Percentiles rank a stretch among this genome's conserved stretches.
phyloP scores from a whole-genome alignment of 768 basidiomycete genomes.

The Hygrophorus russula region DNA sequence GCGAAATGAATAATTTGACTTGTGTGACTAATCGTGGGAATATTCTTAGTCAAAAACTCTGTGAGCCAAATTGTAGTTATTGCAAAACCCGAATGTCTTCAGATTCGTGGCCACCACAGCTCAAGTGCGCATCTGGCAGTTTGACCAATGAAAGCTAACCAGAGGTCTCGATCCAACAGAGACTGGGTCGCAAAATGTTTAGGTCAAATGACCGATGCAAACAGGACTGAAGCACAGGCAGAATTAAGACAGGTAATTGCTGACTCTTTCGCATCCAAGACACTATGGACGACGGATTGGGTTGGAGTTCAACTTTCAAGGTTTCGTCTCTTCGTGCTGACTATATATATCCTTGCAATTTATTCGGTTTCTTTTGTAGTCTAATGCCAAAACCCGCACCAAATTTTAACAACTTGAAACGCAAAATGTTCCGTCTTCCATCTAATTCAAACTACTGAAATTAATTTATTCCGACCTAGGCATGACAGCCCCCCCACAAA shows the following conservation, averaged over 20 bases:
- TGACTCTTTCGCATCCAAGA: slow-evolving; percentile 76
- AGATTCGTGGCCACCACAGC: slow-evolving; percentile 71
- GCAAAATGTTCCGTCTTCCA: slow-evolving; percentile 46
- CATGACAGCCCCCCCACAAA: slow-evolving; percentile 26
- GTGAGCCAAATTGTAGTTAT: not conserved
- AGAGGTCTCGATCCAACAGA: slow-evolving; percentile 28
- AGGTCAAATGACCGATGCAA: slow-evolving; percentile 81
- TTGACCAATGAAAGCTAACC: not conserved
- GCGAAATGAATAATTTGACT: too few species aligned
- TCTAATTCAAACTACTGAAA: not conserved
- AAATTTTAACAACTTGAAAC: slow-evolving; percentile 45
- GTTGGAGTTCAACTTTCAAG: slow-evolving; percentile 75
- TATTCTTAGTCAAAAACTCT: not conserved
- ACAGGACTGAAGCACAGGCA: slow-evolving; percentile 78
- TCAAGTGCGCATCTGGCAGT: slow-evolving; percentile 43
- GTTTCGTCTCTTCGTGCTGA: slow-evolving; percentile 26
- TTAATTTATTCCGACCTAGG: slow-evolving; percentile 15
- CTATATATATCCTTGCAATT: slow-evolving; percentile 12
- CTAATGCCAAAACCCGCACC: slow-evolving; percentile 50
- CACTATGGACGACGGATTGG: slow-evolving; percentile 95
- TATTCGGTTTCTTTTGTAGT: slow-evolving; percentile 21
- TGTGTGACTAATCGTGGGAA: slow-evolving; percentile 1
- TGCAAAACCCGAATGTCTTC: slow-evolving; percentile 57
- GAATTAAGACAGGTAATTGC: slow-evolving; percentile 97
- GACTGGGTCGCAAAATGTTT: slow-evolving; percentile 94